These are phyloP conservation scores for Neurospora sp. DNA, from an alignment of 495 filamentous ascomycete genomes.

Conservation along the genomic window DNA sequence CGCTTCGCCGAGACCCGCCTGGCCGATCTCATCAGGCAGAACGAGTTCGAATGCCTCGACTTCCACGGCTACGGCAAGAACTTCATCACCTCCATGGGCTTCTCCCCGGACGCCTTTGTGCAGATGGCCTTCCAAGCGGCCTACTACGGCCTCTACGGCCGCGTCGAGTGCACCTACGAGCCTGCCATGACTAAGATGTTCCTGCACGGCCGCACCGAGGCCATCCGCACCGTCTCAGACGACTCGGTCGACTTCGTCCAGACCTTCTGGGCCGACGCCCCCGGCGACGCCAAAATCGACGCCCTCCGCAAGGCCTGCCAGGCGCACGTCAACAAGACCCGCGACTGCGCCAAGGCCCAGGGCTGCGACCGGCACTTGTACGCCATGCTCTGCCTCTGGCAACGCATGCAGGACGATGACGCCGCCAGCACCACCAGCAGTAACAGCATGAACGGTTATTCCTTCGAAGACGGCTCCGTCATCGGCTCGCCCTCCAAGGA, in stretches of 20 bases:
- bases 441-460: slow-evolving; percentile 43
- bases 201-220: slow-evolving; percentile 90
- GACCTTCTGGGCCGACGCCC: slow-evolving; percentile 90
- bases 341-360: slow-evolving; percentile 79
- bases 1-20: slow-evolving; percentile 93
- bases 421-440: slow-evolving; percentile 42
- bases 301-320: slow-evolving; percentile 73
- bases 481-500: slow-evolving; percentile 44
- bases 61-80: slow-evolving; percentile 89
- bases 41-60: slow-evolving; percentile 89
- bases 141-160: slow-evolving; percentile 94
- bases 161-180: slow-evolving; percentile 91
- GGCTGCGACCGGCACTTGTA: slow-evolving; percentile 94
- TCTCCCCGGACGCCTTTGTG: slow-evolving; percentile 94
- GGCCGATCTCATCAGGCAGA: slow-evolving; percentile 90
- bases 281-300: slow-evolving; percentile 71
- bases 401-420: slow-evolving; percentile 73
- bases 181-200: slow-evolving; percentile 96
- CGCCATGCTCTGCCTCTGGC: slow-evolving; percentile 92
- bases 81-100: slow-evolving; percentile 93
- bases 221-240: slow-evolving; percentile 73
- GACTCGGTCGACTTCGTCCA: slow-evolving; percentile 79
- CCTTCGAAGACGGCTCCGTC: slow-evolving; percentile 32
- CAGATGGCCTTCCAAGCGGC: slow-evolving; percentile 99
- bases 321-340: slow-evolving; percentile 70